phyloP scores from a whole-genome alignment of 2,329 filamentous ascomycete genomes.

The Microsporum ferrugineum region DNA sequence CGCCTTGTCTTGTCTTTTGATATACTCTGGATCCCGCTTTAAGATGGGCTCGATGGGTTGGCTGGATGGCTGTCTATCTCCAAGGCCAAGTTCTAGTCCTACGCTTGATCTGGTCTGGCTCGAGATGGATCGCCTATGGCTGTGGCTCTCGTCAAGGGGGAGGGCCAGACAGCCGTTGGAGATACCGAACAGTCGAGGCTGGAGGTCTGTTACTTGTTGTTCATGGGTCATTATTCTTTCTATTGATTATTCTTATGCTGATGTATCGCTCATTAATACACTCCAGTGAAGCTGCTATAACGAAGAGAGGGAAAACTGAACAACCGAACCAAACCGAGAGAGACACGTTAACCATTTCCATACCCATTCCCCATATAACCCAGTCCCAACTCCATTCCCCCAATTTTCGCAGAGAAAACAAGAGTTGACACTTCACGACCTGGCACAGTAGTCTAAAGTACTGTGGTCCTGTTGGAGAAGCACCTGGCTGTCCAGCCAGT shows the following conservation, averaged over 20 bases:
- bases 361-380: neutral
- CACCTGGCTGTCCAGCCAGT: constrained; percentile 13
- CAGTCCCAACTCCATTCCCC: neutral
- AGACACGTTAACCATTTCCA: neutral
- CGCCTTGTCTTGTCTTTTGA: neutral
- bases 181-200: too few species aligned
- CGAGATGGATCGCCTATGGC: neutral
- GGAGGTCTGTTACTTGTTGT: too few species aligned
- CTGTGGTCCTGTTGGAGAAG: neutral
- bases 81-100: neutral
- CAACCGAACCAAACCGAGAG: neutral
- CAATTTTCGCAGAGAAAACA: neutral
- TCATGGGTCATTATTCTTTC: neutral
- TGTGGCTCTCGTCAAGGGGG: too few species aligned
- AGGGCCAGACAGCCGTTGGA: too few species aligned
- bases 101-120: neutral
- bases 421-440: neutral
- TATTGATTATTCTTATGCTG: neutral
- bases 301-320: neutral
- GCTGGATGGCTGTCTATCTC: too few species aligned
- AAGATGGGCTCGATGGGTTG: too few species aligned
- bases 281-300: neutral
- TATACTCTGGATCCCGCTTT: neutral
- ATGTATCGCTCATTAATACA: constrained; percentile 2
- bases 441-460: neutral